Evolutionary conservation across 371 early-diverging fungal genomes (phyloP).

Genomic region (Haplosporangium sp.): DNA sequence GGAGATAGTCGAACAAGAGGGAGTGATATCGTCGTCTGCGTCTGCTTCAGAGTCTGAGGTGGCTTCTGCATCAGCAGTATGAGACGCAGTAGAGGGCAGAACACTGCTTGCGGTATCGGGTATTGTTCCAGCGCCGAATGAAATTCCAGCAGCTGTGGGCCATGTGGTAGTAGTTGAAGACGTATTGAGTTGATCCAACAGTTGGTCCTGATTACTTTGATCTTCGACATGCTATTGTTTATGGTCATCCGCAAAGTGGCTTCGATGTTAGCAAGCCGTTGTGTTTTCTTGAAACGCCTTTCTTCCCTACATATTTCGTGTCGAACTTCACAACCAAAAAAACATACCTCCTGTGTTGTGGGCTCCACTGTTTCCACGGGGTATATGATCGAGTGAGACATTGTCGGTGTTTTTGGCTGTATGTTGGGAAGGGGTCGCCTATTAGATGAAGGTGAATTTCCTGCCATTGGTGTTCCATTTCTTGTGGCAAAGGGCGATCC

Average conservation of each 20-base stretch:
- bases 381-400: background rate
- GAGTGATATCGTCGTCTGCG: background rate
- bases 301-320: background rate
- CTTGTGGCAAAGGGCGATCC: constrained; percentile 12
- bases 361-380: no score
- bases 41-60: no score
- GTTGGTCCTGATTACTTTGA: no score
- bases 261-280: no score
- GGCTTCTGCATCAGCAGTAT: constrained; percentile 17
- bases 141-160: constrained; percentile 7
- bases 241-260: no score
- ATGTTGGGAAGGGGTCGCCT: background rate
- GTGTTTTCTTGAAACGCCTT: background rate
- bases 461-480: background rate
- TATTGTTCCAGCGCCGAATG: constrained; percentile 15
- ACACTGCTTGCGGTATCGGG: constrained; percentile 11
- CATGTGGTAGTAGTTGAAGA: background rate
- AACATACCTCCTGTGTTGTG: no score
- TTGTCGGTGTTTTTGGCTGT: constrained; percentile 7
- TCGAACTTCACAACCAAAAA: background rate
- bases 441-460: background rate
- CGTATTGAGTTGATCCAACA: background rate
- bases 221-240: no score
- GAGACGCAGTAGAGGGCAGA: constrained; percentile 19
- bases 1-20: constrained; percentile 27